Evolutionary conservation across 192 early-diverging fungal species (phyloP).

Genomic region (Rhizophagus prolifer): DNA sequence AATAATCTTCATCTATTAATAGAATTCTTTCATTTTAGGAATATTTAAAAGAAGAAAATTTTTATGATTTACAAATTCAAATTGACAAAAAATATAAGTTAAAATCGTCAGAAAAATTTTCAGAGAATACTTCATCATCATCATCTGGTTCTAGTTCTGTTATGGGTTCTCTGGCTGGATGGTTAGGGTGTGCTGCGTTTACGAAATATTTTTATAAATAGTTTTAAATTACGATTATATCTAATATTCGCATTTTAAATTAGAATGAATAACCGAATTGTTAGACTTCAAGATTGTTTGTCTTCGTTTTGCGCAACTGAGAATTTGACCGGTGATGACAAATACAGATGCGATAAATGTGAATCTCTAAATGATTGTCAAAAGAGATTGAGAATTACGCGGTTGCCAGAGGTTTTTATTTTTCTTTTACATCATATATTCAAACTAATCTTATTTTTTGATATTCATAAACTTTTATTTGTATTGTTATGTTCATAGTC

Average conservation of each 20-base stretch:
- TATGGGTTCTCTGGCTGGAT: slow-evolving; percentile 35
- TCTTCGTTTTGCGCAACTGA: slow-evolving; percentile 45
- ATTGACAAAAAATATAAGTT: slow-evolving; percentile 45
- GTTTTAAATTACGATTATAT: background rate
- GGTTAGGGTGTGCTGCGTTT: slow-evolving; percentile 32
- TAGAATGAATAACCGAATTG: slow-evolving; percentile 32
- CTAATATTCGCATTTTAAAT: background rate
- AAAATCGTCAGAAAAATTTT: slow-evolving; percentile 32
- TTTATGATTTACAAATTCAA: slow-evolving; percentile 43
- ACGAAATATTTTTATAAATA: background rate
- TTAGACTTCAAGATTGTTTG: slow-evolving; percentile 43
- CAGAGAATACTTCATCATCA: background rate
- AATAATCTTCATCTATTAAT: background rate
- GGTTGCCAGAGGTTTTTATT: slow-evolving; percentile 33
- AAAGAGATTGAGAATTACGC: slow-evolving; percentile 40
- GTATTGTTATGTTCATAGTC: slow-evolving; percentile 13
- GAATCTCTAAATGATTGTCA: slow-evolving; percentile 38
- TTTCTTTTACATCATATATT: background rate
- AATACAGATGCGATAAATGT: slow-evolving; percentile 40
- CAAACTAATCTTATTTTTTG: background rate
- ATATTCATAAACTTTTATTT: background rate
- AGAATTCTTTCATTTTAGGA: slow-evolving; percentile 27
- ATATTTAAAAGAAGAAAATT: slow-evolving; percentile 45
- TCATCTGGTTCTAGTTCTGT: slow-evolving; percentile 27
- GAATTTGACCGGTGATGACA: slow-evolving; percentile 40